Conservation (phyloP, 257 asterid genomes). For the Prunella vulgaris region DNA sequence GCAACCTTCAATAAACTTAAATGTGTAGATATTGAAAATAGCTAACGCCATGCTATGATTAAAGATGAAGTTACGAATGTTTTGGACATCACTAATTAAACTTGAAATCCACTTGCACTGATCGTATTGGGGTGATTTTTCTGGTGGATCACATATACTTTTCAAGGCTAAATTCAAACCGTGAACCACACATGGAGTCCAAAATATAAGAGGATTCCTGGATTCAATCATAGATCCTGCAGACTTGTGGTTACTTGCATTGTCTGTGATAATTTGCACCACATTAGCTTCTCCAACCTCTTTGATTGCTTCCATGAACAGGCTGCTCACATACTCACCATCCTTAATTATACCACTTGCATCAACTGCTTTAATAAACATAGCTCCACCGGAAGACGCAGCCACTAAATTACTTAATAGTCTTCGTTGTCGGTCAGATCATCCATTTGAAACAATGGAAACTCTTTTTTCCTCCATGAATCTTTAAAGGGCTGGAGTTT, state of each 20-base stretch:
- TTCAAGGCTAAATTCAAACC: background rate
- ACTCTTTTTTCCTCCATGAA: background rate
- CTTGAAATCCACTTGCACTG: too few relatives aligned
- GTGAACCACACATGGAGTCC: background rate
- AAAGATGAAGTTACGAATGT: too few relatives aligned
- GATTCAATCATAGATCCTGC: background rate
- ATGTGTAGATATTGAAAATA: too few relatives aligned
- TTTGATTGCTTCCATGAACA: background rate
- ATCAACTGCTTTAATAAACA: background rate
- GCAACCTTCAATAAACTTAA: too few relatives aligned
- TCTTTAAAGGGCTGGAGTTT: background rate
- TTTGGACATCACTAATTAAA: too few relatives aligned
- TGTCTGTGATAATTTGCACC: background rate
- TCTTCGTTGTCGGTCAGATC: background rate
- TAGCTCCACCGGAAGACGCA: background rate
- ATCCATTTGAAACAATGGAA: background rate
- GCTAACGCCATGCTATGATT: too few relatives aligned
- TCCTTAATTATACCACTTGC: background rate
- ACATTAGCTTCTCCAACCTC: background rate
- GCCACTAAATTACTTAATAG: background rate
- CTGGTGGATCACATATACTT: background rate
- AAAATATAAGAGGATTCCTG: background rate
- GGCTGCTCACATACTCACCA: background rate
- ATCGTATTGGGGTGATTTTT: too few relatives aligned
- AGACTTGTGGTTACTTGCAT: background rate